Evolutionary conservation across 345 rosid species (phyloP).

Genomic region (Populus pruinosa): DNA sequence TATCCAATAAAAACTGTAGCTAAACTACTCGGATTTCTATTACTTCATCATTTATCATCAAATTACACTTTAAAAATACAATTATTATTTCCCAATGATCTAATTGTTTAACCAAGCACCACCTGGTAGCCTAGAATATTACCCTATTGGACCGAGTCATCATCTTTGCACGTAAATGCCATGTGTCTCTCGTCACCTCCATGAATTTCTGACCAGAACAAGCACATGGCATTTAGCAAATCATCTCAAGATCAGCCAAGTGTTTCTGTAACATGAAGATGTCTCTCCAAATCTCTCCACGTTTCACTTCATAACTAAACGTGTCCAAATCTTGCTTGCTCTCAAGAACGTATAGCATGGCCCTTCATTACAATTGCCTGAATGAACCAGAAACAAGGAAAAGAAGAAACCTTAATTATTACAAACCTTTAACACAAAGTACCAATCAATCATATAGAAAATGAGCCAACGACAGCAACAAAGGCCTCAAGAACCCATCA

Average conservation of each 20-base stretch:
- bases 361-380: not conserved
- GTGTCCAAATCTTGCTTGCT: not conserved
- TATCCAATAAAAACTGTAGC: no score
- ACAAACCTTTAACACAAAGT: not conserved
- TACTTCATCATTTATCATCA: no score
- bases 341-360: not conserved
- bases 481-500: slow-evolving; percentile 29
- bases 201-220: not conserved
- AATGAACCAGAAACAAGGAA: not conserved
- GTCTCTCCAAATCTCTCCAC: slow-evolving; percentile 2
- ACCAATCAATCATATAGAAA: not conserved
- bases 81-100: no score
- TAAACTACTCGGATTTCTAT: no score
- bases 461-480: slow-evolving; percentile 44
- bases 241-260: not conserved
- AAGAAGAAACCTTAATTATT: not conserved
- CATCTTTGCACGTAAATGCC: not conserved
- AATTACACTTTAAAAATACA: no score
- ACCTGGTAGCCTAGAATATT: no score
- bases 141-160: not conserved
- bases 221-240: not conserved
- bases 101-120: no score
- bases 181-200: not conserved
- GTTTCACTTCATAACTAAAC: not conserved
- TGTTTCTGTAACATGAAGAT: not conserved